A percentile compares a stretch with the other conserved stretches of the same genome.
These are phyloP conservation scores for Magnolia changhungtana DNA, from an alignment of 164 flowering plant species.

Conservation along the genomic window DNA sequence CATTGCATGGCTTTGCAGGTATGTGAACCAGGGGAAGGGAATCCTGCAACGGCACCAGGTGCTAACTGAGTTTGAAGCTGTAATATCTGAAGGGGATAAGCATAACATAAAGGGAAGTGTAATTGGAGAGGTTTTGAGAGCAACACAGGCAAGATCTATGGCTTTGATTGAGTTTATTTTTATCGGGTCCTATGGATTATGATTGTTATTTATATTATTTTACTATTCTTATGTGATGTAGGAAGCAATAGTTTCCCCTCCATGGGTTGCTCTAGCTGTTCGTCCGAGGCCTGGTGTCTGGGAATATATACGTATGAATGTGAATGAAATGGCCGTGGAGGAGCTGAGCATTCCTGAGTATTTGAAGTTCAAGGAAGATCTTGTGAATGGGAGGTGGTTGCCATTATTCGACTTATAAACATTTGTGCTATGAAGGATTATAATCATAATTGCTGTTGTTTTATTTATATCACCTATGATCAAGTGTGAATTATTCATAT, in stretches of 20 bases:
- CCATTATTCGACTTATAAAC: not conserved
- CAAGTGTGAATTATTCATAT: too few species aligned
- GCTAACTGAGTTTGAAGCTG: slow-evolving; percentile 56
- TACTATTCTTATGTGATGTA: slow-evolving; percentile 13
- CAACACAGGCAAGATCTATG: slow-evolving; percentile 55
- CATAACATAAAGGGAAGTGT: slow-evolving; percentile 48
- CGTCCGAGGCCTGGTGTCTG: slow-evolving; percentile 95
- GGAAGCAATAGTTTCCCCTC: slow-evolving; percentile 92
- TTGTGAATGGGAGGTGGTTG: slow-evolving; percentile 74
- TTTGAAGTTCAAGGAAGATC: slow-evolving; percentile 82
- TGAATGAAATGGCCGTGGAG: slow-evolving; percentile 64
- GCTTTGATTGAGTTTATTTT: not conserved
- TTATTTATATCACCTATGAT: too few species aligned
- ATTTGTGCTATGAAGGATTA: not conserved
- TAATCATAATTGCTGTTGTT: not conserved
- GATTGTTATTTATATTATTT: not conserved
- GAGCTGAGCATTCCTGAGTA: slow-evolving; percentile 64
- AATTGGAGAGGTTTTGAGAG: slow-evolving; percentile 62
- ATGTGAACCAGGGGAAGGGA: slow-evolving; percentile 77
- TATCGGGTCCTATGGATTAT: not conserved
- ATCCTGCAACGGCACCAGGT: slow-evolving; percentile 75
- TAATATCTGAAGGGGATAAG: slow-evolving; percentile 36
- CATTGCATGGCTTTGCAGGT: slow-evolving; percentile 29
- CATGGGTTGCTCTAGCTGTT: slow-evolving; percentile 90
- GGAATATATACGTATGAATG: slow-evolving; percentile 85